Conservation (phyloP, 2,329 filamentous ascomycete species). For the Chaetomiaceae sp. region DNA sequence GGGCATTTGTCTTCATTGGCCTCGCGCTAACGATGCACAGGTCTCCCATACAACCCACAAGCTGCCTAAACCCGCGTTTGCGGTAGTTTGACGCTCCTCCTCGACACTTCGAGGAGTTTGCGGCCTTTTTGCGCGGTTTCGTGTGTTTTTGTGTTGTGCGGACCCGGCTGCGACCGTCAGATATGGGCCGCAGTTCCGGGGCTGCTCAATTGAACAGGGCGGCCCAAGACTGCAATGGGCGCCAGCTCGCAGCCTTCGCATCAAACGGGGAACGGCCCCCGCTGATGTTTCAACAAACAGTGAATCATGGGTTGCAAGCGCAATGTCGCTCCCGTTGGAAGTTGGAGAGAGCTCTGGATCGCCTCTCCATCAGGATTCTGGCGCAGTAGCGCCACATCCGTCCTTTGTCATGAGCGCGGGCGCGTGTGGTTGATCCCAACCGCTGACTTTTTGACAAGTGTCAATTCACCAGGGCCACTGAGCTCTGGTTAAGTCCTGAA, state of each 20-base stretch:
- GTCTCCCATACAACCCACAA: neutral
- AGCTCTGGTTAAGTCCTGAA: neutral
- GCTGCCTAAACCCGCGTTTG: neutral
- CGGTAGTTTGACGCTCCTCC: neutral
- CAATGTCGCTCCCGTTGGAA: neutral
- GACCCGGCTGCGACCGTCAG: conserved; percentile 10
- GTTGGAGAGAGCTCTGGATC: neutral
- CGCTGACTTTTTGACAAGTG: conserved; percentile 8
- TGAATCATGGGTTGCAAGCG: neutral
- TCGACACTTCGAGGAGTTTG: conserved; percentile 6
- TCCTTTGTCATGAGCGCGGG: neutral
- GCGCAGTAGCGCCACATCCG: neutral
- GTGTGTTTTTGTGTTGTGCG: conserved; percentile 12
- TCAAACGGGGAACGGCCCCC: conserved; percentile 5
- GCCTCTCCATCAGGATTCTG: neutral
- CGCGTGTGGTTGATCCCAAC: neutral
- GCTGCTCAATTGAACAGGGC: conserved; percentile 15
- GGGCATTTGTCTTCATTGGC: neutral
- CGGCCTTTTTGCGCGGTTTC: neutral
- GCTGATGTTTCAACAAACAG: conserved; percentile 1
- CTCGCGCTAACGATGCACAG: conserved; percentile 13
- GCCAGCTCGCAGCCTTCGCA: too few species aligned
- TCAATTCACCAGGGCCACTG: neutral
- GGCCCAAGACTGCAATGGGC: too few species aligned
- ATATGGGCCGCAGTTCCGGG: conserved; percentile 10